Base-by-base conservation (phyloP, 176 grass and related monocot genomes). In the Lolium multiflorum region DNA sequence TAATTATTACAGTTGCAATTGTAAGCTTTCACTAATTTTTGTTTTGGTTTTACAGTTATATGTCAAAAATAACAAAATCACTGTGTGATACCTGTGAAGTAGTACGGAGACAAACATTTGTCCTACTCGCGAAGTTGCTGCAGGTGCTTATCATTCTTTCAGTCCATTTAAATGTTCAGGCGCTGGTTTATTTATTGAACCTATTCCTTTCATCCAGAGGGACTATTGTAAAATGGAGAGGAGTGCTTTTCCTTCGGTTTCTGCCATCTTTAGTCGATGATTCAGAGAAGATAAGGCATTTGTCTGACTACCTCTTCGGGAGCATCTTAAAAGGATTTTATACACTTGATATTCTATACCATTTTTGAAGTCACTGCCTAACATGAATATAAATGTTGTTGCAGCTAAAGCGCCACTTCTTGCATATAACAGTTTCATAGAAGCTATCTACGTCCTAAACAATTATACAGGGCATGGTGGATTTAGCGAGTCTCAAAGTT, bases 361-460 rank as follows among this genome's bases (percentile, higher is more conserved):
- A 79, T 38, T 9, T 82, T 81, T 77, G 17, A 25, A 55, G 7
- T 78, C 21, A 60, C 39, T 82, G 31, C 26, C 48, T 84, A 75
- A 87, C 71, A 26, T 75, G 41, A 51, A 64, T 11, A 50, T 71
- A 88, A 55, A 89, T 87, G 85, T 88, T 87, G 80, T 91, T 85
- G 65, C 91, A 98, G 96, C 90, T 79, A 98, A 98, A 84, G 91
- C 96, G 3, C 96, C 96, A 84, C 93, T 98, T 64, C 96, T 98
- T 91, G 96, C 96, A 81, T 98, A 98, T 82, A 98, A 98, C 87
- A 98, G 96, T 83, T 98, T 98, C 76, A 95, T 98, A 89, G 96
- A 95, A 91, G 96, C 96, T 62, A 95, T 98, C 57, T 93, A 89
- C 61, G 88, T 94, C 54, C 90, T 98, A 89, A 98, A 98, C n/a